Evolutionary conservation across 148 eudicot species (phyloP).

Genomic region (Drosera capensis): DNA sequence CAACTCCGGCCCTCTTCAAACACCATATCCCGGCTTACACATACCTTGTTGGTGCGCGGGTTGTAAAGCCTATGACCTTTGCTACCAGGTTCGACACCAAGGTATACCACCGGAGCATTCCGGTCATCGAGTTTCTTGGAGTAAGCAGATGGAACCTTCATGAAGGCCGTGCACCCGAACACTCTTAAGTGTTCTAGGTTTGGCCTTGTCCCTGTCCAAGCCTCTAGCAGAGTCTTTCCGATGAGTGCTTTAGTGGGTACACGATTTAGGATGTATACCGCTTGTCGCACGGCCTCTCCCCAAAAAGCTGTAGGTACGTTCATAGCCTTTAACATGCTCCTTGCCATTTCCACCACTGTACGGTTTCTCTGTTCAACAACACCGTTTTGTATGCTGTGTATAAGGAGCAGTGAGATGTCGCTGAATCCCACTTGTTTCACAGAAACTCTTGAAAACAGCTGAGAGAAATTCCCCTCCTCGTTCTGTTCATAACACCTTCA

Average conservation of each 20-base stretch:
- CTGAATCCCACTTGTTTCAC: background rate
- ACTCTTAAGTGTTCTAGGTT: background rate
- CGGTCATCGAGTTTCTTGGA: conserved; percentile 1
- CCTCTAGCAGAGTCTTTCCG: background rate
- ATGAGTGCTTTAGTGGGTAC: background rate
- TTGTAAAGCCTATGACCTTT: background rate
- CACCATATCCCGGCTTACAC: background rate
- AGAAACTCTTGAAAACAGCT: background rate
- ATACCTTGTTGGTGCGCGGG: background rate
- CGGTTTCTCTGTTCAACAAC: background rate
- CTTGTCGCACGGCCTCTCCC: conserved; percentile 1
- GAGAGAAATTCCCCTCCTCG: conserved; percentile 6
- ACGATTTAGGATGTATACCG: background rate
- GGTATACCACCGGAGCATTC: background rate
- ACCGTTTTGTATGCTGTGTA: conserved; percentile 1
- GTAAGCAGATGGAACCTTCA: background rate
- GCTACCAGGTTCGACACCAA: background rate
- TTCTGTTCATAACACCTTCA: conserved; percentile 1
- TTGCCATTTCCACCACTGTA: conserved; percentile 1
- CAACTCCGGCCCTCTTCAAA: too few relatives aligned
- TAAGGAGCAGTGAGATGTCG: background rate
- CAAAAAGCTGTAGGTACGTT: background rate
- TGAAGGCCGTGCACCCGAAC: background rate
- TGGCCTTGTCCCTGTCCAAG: background rate
- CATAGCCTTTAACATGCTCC: background rate